A percentile compares a stretch with the other conserved stretches of the same genome.
Evolutionary conservation across 1,139 yeast species (phyloP).

Genomic region (Geotrichum siamense): DNA sequence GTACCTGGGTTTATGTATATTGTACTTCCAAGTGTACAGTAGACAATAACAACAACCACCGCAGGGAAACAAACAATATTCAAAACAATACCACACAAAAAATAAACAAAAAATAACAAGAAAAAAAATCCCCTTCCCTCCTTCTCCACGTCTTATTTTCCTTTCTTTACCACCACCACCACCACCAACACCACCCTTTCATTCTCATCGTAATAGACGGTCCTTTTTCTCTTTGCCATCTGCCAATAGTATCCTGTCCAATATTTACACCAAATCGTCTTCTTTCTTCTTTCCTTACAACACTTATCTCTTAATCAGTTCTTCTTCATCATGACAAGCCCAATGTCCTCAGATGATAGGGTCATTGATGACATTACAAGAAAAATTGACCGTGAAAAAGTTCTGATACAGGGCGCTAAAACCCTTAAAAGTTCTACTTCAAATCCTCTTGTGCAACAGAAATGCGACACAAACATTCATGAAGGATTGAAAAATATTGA

Average conservation of each 20-base stretch:
- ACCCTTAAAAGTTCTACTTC: constrained; percentile 68
- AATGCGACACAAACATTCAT: constrained; percentile 82
- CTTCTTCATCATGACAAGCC: neutral
- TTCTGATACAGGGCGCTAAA: constrained; percentile 81
- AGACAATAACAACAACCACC: too few relatives aligned
- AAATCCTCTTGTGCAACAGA: constrained; percentile 77
- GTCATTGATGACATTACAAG: constrained; percentile 56
- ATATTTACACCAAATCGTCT: neutral
- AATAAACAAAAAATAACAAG: too few relatives aligned
- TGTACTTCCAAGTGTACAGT: too few relatives aligned
- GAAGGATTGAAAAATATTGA: constrained; percentile 90
- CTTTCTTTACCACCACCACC: neutral
- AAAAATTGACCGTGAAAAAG: constrained; percentile 82
- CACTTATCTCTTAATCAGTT: neutral
- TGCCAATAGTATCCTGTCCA: neutral
- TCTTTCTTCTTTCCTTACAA: neutral
- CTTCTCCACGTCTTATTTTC: too few relatives aligned
- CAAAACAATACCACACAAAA: too few relatives aligned
- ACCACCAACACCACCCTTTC: neutral
- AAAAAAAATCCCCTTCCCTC: neutral
- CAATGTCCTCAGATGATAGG: constrained; percentile 21
- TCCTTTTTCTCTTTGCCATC: neutral
- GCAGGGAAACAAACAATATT: too few relatives aligned
- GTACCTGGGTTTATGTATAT: too few relatives aligned
- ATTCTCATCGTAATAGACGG: neutral